Conservation (phyloP, 2,329 filamentous ascomycete species). For the Penicillium nordicum region DNA sequence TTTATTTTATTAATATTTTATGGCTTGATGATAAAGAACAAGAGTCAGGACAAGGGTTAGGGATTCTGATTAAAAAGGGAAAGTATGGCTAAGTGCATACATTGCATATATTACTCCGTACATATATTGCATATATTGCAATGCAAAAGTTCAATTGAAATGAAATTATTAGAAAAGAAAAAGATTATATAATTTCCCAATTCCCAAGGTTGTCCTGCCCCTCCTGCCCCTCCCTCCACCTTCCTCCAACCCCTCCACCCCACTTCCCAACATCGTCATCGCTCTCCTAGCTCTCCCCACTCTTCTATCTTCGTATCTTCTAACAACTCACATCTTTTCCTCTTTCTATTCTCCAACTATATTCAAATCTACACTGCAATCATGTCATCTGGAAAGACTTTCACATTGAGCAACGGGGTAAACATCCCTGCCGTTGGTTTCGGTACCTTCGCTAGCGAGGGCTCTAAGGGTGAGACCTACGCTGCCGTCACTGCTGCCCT, state of each 20-base stretch:
- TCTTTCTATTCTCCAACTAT: constrained; percentile 1
- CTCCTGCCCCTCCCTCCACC: neutral
- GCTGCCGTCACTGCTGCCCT: constrained; percentile 51
- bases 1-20: neutral
- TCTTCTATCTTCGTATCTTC: constrained; percentile 7
- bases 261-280: constrained; percentile 20
- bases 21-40: neutral
- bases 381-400: constrained; percentile 54
- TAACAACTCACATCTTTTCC: constrained; percentile 1
- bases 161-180: neutral
- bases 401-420: constrained; percentile 57
- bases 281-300: constrained; percentile 14
- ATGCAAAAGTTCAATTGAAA: neutral
- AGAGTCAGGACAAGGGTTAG: neutral
- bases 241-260: constrained; percentile 4
- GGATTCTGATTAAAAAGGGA: neutral
- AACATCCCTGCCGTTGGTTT: constrained; percentile 62
- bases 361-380: constrained; percentile 29
- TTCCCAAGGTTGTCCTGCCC: constrained; percentile 1
- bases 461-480: constrained; percentile 57
- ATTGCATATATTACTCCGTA: neutral
- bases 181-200: neutral
- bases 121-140: too few relatives aligned
- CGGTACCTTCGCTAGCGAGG: constrained; percentile 66
- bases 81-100: neutral